A percentile compares a stretch with the other conserved stretches of the same genome.
Conservation (phyloP, 352 stramenopile genomes). For the Phytopythium oedochilum region DNA sequence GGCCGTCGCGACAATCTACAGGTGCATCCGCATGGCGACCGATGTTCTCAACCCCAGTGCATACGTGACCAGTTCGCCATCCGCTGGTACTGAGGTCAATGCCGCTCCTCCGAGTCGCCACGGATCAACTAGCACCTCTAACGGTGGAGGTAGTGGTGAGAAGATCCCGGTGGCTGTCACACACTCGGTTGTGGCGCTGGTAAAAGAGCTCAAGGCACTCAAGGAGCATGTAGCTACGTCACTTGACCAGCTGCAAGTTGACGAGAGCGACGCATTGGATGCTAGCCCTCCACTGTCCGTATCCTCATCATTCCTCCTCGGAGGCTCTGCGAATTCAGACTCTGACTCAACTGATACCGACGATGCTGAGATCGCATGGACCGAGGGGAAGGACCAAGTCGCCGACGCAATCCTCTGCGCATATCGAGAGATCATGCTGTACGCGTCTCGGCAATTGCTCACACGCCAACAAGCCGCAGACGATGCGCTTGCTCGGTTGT, state of each 20-base stretch:
- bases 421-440: constrained; percentile 56
- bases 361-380: constrained; percentile 13
- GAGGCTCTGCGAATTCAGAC: background rate
- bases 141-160: background rate
- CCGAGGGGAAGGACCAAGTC: constrained; percentile 31
- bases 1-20: constrained; percentile 60
- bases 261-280: constrained; percentile 11
- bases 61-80: constrained; percentile 8
- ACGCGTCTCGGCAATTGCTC: constrained; percentile 30
- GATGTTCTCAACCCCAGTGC: constrained; percentile 54
- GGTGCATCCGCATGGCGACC: constrained; percentile 56
- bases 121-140: background rate
- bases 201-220: constrained; percentile 68
- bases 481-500: constrained; percentile 17
- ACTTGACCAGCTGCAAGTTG: constrained; percentile 36
- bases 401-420: constrained; percentile 53
- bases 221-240: constrained; percentile 66
- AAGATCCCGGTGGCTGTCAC: constrained; percentile 56
- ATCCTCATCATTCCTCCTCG: constrained; percentile 9
- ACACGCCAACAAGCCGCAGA: constrained; percentile 20
- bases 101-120: background rate
- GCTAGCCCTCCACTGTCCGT: constrained; percentile 11
- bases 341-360: background rate
- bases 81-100: background rate
- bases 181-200: constrained; percentile 51